Base-by-base conservation (phyloP, 495 filamentous ascomycete genomes). In the Penicillium silybi region DNA sequence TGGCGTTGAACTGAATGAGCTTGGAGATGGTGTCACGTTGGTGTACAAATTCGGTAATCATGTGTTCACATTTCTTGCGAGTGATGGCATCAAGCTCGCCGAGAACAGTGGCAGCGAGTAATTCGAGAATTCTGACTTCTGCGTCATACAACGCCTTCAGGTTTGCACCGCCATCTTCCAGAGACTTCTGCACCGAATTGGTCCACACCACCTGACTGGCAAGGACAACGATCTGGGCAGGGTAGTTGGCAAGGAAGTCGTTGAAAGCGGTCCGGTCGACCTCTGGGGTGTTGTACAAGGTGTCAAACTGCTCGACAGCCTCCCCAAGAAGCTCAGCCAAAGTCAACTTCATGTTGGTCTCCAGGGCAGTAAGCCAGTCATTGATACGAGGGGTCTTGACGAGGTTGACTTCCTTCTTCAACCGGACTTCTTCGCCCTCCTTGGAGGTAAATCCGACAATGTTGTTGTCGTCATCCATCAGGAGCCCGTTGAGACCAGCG, bases 1-100 rank as follows among this genome's bases (percentile, higher is more conserved):
- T 79, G 16, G 93, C 95, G 48, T 84, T 85, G 42, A 80, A 77
- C 43, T 85, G 78, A 47, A 88, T 80, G 20, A 99, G 81, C 60
- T 87, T 92, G 50, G 87, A 84, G 52, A 96, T 93, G 32, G 86
- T 80, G 67, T 97, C 93, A 40, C 93, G 85, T 66, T 99, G 93
- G 63, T 97, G 93, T 16, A 99, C 93, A 65, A 92, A 97, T 66
- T 99, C 93, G 11, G 95, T 99, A 63, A 99, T 97, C 56, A 99
- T 85, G 70, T 96, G 92, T 66, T 99, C 93, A 71, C 91, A 97
- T 77, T 95, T 96, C 80, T 93, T 96, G 45, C 93, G 76, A 59
- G 86, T 81, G 40, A 97, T 85, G 1, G 87, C 70, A 53, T 96
- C 90, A 16, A 97, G 79, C 55, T 97, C 90, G 20, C 87, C 87